These are phyloP conservation scores for Sphagnum contortum DNA, from an alignment of 225 moss, liverwort and hornwort genomes.

Conservation along the genomic window DNA sequence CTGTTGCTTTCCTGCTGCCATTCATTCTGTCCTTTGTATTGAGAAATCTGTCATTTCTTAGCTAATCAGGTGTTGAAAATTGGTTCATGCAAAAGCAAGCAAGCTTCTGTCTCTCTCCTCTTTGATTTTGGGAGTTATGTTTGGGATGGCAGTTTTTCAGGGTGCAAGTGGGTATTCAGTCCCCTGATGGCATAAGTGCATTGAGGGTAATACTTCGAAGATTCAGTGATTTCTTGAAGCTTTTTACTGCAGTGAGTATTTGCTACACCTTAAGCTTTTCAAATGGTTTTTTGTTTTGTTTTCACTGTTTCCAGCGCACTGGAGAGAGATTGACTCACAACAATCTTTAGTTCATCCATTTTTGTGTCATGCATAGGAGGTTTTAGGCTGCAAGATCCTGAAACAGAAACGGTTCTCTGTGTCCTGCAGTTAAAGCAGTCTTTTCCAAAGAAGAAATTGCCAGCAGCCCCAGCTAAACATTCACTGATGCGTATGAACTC, in stretches of 20 bases:
- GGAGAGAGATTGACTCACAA: too few species aligned
- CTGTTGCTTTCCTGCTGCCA: neutral
- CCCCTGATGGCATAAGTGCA: constrained; percentile 85
- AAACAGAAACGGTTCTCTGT: constrained; percentile 8
- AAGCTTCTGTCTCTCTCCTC: neutral
- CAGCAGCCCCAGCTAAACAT: constrained; percentile 90
- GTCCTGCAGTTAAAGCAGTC: constrained; percentile 62
- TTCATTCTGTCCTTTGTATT: too few species aligned
- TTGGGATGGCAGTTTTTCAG: constrained; percentile 68
- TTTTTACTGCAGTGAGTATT: constrained; percentile 70
- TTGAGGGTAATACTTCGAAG: constrained; percentile 68
- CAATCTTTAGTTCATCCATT: too few species aligned
- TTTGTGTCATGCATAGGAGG: too few species aligned
- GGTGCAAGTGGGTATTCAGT: constrained; percentile 97
- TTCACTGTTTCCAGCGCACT: too few species aligned
- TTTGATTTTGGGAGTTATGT: too few species aligned
- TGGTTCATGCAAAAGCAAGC: too few species aligned
- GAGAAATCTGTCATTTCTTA: too few species aligned
- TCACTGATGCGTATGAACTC: constrained; percentile 94
- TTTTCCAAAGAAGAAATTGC: constrained; percentile 72
- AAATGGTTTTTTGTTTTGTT: too few species aligned
- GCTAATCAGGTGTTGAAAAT: too few species aligned
- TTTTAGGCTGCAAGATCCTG: neutral
- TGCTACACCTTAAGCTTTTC: too few species aligned
- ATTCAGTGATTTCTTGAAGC: constrained; percentile 96